Conservation (phyloP, 371 early-diverging fungal genomes). For the Globomyces sp. region DNA sequence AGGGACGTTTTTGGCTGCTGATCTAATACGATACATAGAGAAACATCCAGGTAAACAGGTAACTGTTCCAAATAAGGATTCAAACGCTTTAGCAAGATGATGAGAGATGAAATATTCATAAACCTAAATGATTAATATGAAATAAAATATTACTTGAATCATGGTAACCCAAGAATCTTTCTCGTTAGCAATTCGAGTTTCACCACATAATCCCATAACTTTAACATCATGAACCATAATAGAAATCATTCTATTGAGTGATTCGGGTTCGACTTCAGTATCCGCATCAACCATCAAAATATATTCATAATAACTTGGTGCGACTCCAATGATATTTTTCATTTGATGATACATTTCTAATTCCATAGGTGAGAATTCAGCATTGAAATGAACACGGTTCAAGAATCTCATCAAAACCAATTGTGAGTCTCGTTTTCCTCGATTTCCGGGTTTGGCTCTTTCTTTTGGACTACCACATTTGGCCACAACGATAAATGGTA, state of each 20-base stretch:
- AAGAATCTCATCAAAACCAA: constrained; percentile 98
- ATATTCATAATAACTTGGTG: constrained; percentile 86
- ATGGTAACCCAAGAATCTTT: constrained; percentile 89
- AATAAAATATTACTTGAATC: constrained; percentile 89
- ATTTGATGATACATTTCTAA: constrained; percentile 88
- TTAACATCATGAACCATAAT: constrained; percentile 74
- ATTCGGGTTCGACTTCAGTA: constrained; percentile 82
- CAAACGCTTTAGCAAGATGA: constrained; percentile 70
- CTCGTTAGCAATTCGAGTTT: constrained; percentile 81
- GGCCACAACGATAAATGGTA: constrained; percentile 79
- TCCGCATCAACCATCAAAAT: constrained; percentile 96
- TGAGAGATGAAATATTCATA: constrained; percentile 84
- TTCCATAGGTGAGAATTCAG: constrained; percentile 81
- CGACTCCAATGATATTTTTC: constrained; percentile 82
- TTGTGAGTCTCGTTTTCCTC: constrained; percentile 99
- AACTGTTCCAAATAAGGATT: constrained; percentile 71
- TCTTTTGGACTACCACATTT: constrained; percentile 78
- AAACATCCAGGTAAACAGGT: constrained; percentile 87
- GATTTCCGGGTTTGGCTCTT: constrained; percentile 72
- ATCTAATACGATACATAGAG: constrained; percentile 75
- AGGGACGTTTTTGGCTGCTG: constrained; percentile 74
- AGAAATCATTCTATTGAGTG: constrained; percentile 84
- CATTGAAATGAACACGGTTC: constrained; percentile 93
- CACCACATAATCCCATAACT: constrained; percentile 84
- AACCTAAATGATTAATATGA: constrained; percentile 56